Evolutionary conservation across 2,329 filamentous ascomycete species (phyloP), one percentile per base, ranked within the genome.

Genomic region (Pseudogymnoascus sp.): DNA sequence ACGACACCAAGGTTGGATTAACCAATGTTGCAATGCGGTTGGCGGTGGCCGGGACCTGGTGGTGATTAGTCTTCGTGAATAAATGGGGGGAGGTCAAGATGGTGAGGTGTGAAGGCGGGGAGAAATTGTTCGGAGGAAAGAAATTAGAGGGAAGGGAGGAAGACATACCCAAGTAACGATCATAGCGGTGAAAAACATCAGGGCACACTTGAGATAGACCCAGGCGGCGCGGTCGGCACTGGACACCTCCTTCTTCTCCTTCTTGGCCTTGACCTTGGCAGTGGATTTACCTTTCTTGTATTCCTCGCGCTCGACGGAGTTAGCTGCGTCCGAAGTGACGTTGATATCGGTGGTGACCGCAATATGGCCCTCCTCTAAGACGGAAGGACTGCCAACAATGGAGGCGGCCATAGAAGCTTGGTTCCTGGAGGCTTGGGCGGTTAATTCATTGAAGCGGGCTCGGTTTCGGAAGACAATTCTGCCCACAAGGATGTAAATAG

Each of bases 101-200:
- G 12, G 11, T 21, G 40, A 42, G 38, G 16, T 42, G 38, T 21
- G 18, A 49, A 28, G 43, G 78, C 80, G 0, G 80, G 75, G 1
- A 78, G 21, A 80, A 73, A 0, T 80, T 77, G 68, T 87, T 78
- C 6, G 84, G 78, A 11, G 92, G 78, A 2, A 84, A 84, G 73
- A 89, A 91, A 3, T 92, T 82, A 12, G 90, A 82, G 72, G 95
- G 93, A 62, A 88, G 80, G 31, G 85, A 89, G 1, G 89, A 90
- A 1, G 21, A 25, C 84, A 90, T 28, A 53, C 46, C 88, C 88
- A 91, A 5, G 88, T 90, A 25, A 90, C 82, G 60, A 89, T 78
- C 64, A 91, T 80, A 0, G 87, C 87, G 0, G 85, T 80, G 74
- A 90, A 90, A 79, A 90, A 90, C 9, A 90, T 79, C 23, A 89